These are phyloP conservation scores for Neoboletus magnificus DNA, from an alignment of 768 basidiomycete genomes.

Conservation along the genomic window DNA sequence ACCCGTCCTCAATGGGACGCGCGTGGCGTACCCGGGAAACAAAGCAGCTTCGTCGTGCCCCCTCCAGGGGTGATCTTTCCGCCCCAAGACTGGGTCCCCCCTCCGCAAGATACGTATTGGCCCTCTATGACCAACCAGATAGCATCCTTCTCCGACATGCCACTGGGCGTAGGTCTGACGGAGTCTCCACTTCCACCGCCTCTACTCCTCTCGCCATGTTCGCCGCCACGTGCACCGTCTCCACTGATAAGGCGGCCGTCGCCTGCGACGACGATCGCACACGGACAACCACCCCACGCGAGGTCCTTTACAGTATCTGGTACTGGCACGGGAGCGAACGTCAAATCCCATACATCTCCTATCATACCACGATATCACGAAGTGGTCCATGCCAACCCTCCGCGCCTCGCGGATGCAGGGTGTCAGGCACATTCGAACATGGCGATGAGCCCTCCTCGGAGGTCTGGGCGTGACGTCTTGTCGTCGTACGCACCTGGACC, in stretches of 20 bases:
- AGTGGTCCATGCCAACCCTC: not conserved
- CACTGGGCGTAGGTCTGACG: not conserved
- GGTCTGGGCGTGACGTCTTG: slow-evolving; percentile 12
- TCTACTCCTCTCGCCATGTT: slow-evolving; percentile 13
- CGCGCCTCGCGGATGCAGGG: slow-evolving; percentile 25
- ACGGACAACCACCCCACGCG: slow-evolving; percentile 1
- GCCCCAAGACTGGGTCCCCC: slow-evolving; percentile 13
- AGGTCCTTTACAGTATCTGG: not conserved
- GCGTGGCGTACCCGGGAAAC: slow-evolving; percentile 5
- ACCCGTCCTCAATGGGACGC: slow-evolving; percentile 12
- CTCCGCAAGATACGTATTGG: slow-evolving; percentile 15
- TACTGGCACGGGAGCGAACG: slow-evolving; percentile 3
- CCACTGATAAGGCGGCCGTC: slow-evolving; percentile 14
- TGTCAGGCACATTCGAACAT: slow-evolving; percentile 20
- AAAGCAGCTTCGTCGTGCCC: slow-evolving; percentile 16
- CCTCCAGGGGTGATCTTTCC: slow-evolving; percentile 29
- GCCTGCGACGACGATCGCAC: slow-evolving; percentile 10
- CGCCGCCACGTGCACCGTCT: slow-evolving; percentile 10
- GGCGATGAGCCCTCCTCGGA: slow-evolving; percentile 15
- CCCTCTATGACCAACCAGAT: not conserved
- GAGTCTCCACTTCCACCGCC: slow-evolving; percentile 10
- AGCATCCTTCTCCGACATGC: slow-evolving; percentile 4
- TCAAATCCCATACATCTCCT: slow-evolving; percentile 7
- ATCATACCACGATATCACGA: slow-evolving; percentile 23
- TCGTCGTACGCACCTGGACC: slow-evolving; percentile 1